phyloP scores from a whole-genome alignment of 2,329 filamentous ascomycete genomes.

The Colletotrichum aenigma region DNA sequence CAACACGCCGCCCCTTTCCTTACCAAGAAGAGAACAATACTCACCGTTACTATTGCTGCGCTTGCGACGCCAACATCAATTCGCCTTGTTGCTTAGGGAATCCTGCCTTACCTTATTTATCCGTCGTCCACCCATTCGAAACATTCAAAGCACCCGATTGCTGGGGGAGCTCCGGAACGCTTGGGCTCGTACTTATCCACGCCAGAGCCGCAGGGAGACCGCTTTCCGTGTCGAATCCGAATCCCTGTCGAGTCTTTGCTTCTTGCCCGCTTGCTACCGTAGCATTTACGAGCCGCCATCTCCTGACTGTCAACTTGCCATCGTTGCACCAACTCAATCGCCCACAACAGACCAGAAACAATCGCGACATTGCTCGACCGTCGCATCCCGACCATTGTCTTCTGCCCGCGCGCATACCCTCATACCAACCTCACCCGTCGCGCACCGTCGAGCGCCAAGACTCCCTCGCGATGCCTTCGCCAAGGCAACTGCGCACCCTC shows the following conservation, averaged over 20 bases:
- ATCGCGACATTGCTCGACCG: not conserved
- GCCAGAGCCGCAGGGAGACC: not conserved
- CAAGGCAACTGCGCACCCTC: conserved; percentile 72
- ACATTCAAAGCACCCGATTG: conserved; percentile 8
- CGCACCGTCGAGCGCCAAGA: not conserved
- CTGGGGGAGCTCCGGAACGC: conserved; percentile 17
- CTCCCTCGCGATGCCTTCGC: conserved; percentile 63
- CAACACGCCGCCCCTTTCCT: not conserved
- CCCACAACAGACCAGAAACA: not conserved
- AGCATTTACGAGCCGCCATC: not conserved
- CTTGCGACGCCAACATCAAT: not conserved
- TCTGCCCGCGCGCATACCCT: not conserved
- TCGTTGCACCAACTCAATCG: not conserved
- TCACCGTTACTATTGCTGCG: not conserved
- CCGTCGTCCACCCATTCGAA: not conserved
- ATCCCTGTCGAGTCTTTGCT: not conserved
- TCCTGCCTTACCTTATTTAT: not conserved
- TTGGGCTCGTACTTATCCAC: not conserved
- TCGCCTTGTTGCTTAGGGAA: not conserved
- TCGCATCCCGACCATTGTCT: not conserved
- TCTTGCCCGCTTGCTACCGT: not conserved
- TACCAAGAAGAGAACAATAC: not conserved
- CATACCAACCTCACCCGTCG: not conserved
- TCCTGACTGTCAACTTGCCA: not conserved
- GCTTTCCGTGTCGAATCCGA: not conserved